These are phyloP conservation scores for Pseudopithomyces chartarum DNA, from an alignment of 2,329 filamentous ascomycete genomes.

Conservation along the genomic window DNA sequence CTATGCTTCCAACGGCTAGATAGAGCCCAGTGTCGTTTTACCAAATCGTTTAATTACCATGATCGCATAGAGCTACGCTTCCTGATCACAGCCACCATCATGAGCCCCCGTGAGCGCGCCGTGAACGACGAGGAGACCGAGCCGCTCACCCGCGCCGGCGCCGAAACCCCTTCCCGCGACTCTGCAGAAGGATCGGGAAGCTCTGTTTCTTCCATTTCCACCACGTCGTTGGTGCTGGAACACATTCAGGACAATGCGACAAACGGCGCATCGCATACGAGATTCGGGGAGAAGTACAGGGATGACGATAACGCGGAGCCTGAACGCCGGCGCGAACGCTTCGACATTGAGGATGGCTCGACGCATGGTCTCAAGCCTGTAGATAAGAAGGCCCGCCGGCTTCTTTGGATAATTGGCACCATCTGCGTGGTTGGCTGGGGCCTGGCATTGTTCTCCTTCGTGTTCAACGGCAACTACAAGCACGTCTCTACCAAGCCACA, in stretches of 20 bases:
- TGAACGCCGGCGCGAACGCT: constrained; percentile 54
- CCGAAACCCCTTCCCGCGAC: constrained; percentile 33
- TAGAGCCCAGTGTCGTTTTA: not conserved
- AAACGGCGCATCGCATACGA: constrained; percentile 34
- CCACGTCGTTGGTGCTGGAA: constrained; percentile 81
- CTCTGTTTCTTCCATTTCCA: constrained; percentile 78
- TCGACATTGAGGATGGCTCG: constrained; percentile 58
- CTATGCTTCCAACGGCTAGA: not conserved
- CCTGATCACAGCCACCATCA: constrained; percentile 16
- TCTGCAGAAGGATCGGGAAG: constrained; percentile 49
- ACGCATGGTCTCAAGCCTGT: constrained; percentile 57
- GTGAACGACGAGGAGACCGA: constrained; percentile 51
- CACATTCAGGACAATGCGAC: constrained; percentile 65
- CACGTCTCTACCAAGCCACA: constrained; percentile 68
- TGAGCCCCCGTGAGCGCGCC: constrained; percentile 42
- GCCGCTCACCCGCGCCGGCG: constrained; percentile 47
- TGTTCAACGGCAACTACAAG: constrained; percentile 69
- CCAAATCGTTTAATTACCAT: constrained; percentile 16
- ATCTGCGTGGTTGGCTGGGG: constrained; percentile 72
- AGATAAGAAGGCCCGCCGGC: constrained; percentile 68
- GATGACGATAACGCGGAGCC: constrained; percentile 47
- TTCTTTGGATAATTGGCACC: constrained; percentile 64
- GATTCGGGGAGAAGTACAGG: constrained; percentile 42
- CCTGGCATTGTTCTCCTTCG: constrained; percentile 68
- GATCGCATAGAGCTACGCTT: constrained; percentile 11